A percentile compares a stretch with the other conserved stretches of the same genome.
Conservation (phyloP, 2,329 filamentous ascomycete genomes). For the Clarireedia paspali region DNA sequence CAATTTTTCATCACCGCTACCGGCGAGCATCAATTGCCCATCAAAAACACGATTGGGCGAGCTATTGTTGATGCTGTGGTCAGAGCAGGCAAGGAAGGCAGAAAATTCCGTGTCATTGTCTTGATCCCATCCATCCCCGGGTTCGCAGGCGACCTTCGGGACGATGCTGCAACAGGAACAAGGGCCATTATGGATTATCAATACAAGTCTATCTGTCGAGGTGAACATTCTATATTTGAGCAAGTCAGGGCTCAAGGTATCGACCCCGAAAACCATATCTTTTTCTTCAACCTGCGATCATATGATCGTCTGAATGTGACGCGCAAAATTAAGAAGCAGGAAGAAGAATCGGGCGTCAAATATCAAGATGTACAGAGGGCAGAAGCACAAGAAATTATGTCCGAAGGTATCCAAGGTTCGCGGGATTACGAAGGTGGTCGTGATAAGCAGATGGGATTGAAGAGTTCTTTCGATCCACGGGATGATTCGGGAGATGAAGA, state of each 20-base stretch:
- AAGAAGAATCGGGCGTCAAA: slow-evolving; percentile 72
- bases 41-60: slow-evolving; percentile 80
- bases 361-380: slow-evolving; percentile 85
- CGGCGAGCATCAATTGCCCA: slow-evolving; percentile 74
- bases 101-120: slow-evolving; percentile 87
- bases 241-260: slow-evolving; percentile 67
- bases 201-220: slow-evolving; percentile 90
- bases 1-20: slow-evolving; percentile 97
- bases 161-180: slow-evolving; percentile 77
- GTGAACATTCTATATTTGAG: slow-evolving; percentile 83
- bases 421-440: slow-evolving; percentile 35
- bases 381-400: slow-evolving; percentile 84
- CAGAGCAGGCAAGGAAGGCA: slow-evolving; percentile 67
- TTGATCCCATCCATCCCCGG: slow-evolving; percentile 88
- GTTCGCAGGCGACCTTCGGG: slow-evolving; percentile 83
- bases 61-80: slow-evolving; percentile 90
- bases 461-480: slow-evolving; percentile 26
- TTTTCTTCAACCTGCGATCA: slow-evolving; percentile 86
- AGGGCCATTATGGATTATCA: slow-evolving; percentile 96
- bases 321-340: slow-evolving; percentile 61
- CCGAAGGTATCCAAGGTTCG: slow-evolving; percentile 57
- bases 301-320: slow-evolving; percentile 91
- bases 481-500: slow-evolving; percentile 31
- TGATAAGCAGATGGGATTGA: slow-evolving; percentile 41
- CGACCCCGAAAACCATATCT: slow-evolving; percentile 74